Evolutionary conservation across 208 protist genomes (phyloP).

Genomic region (Novymonas esmeraldas): DNA sequence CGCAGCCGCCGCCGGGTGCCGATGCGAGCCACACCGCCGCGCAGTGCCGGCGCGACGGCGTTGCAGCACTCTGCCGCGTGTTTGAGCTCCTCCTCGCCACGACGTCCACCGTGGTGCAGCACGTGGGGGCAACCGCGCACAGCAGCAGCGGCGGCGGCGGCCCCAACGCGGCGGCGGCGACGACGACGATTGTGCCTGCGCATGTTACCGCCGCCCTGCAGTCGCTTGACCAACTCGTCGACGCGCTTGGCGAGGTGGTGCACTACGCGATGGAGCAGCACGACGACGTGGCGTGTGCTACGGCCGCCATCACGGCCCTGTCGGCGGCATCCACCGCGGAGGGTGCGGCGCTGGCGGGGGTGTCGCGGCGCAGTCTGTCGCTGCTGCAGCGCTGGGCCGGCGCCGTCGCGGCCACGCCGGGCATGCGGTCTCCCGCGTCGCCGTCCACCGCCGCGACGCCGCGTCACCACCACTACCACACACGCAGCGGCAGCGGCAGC

Average conservation of each 20-base stretch:
- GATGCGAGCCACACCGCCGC: too few relatives aligned
- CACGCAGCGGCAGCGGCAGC: neutral
- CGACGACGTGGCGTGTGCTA: constrained; percentile 42
- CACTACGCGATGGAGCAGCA: constrained; percentile 35
- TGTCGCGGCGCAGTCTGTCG: constrained; percentile 49
- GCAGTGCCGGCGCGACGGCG: constrained; percentile 35
- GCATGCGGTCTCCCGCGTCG: neutral
- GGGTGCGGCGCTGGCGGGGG: constrained; percentile 31
- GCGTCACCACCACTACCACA: neutral
- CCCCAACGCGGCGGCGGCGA: neutral
- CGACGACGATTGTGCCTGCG: constrained; percentile 10
- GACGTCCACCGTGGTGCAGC: constrained; percentile 30
- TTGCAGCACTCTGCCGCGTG: constrained; percentile 35
- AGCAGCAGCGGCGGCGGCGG: neutral
- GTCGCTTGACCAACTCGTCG: constrained; percentile 48
- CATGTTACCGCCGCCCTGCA: constrained; percentile 36
- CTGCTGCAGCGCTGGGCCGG: constrained; percentile 51
- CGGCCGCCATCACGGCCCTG: constrained; percentile 41
- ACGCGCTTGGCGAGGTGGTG: constrained; percentile 44
- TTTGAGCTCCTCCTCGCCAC: constrained; percentile 37
- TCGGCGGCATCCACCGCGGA: constrained; percentile 48
- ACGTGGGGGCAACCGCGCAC: neutral
- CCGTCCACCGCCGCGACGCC: neutral
- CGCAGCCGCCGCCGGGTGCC: too few relatives aligned
- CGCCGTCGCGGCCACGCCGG: neutral